Percentiles rank a stretch among this genome's conserved stretches.
Conservation (phyloP, 345 rosid genomes). For the Streptanthus diversifolius region DNA sequence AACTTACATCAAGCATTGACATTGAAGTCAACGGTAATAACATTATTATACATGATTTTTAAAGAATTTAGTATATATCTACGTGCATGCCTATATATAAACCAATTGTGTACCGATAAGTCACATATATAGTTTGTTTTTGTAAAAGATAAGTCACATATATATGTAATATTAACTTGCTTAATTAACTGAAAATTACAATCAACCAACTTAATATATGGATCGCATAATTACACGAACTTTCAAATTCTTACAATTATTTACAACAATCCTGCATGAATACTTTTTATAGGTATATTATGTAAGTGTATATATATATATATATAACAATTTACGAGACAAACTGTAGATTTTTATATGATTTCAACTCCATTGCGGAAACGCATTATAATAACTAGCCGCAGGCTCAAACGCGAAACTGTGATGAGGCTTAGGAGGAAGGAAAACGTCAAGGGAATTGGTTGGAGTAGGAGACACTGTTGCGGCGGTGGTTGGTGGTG, state of each 20-base stretch:
- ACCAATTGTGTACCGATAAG: not conserved
- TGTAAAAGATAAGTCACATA: not conserved
- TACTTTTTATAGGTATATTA: not conserved
- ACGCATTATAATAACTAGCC: conserved; percentile 12
- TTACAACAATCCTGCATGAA: conserved; percentile 10
- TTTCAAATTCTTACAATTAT: conserved; percentile 17
- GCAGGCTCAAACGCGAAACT: conserved; percentile 25
- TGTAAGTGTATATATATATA: conserved; percentile 7
- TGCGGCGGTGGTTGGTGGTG: conserved; percentile 25
- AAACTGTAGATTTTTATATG: not conserved
- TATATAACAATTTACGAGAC: not conserved
- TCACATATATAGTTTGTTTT: not conserved
- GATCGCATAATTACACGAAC: conserved; percentile 16
- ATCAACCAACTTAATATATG: conserved; percentile 3
- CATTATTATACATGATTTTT: not conserved
- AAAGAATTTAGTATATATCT: not conserved
- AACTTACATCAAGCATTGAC: conserved; percentile 15
- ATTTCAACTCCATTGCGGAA: conserved; percentile 20
- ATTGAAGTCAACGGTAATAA: conserved; percentile 17
- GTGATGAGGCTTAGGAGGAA: conserved; percentile 15
- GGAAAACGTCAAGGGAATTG: conserved; percentile 16
- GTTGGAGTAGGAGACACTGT: conserved; percentile 12
- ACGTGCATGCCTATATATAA: not conserved
- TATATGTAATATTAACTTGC: not conserved
- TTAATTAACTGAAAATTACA: conserved; percentile 13